phyloP scores from a whole-genome alignment of 306 rosid species.

The Prunus campanulata region DNA sequence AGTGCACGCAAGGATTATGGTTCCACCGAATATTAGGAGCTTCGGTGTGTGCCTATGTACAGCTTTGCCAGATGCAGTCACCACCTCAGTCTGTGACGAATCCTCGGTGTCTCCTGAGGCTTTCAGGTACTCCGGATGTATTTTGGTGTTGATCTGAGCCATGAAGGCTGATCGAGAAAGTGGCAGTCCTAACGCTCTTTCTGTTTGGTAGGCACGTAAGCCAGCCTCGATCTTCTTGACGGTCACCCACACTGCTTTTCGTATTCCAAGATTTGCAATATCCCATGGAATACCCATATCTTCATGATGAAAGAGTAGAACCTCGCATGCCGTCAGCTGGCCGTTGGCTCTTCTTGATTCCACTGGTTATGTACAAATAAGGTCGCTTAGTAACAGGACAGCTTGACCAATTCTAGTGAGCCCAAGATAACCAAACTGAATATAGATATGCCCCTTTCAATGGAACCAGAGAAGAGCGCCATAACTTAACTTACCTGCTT shows the following conservation, averaged over 20 bases:
- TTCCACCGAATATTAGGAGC: constrained; percentile 71
- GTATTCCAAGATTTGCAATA: constrained; percentile 78
- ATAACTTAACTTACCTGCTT: constrained; percentile 40
- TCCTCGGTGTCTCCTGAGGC: constrained; percentile 37
- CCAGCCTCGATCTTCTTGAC: constrained; percentile 85
- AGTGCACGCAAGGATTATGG: constrained; percentile 67
- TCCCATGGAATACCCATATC: constrained; percentile 98
- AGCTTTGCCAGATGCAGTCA: constrained; percentile 36
- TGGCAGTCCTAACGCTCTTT: constrained; percentile 52
- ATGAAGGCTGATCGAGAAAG: constrained; percentile 52
- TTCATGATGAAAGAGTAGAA: constrained; percentile 77
- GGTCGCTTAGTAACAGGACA: neutral
- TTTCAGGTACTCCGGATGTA: constrained; percentile 50
- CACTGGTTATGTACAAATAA: constrained; percentile 42
- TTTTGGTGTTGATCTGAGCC: constrained; percentile 70
- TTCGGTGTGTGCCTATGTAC: constrained; percentile 54
- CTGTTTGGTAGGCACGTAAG: constrained; percentile 58
- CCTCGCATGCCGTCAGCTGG: constrained; percentile 76
- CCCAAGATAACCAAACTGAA: neutral
- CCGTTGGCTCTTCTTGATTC: constrained; percentile 58
- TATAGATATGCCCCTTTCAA: neutral
- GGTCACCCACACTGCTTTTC: constrained; percentile 90
- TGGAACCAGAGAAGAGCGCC: neutral
- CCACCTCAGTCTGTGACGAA: constrained; percentile 1
- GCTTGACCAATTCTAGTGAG: neutral